Conservation (phyloP, 2,329 filamentous ascomycete genomes). For the Penicillium sp. region DNA sequence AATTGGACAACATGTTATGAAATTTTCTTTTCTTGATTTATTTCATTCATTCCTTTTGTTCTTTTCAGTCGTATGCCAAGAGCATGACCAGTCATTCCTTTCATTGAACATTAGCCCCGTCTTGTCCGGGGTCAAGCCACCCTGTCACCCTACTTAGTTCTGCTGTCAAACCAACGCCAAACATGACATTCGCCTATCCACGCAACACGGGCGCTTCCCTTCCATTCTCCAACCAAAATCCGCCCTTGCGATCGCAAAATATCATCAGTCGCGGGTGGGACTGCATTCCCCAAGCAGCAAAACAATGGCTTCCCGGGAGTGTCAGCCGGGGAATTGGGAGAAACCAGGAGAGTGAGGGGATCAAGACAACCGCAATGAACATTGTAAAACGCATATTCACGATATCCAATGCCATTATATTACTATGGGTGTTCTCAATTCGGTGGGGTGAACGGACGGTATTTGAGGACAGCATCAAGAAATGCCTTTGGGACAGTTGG, state of each 20-base stretch:
- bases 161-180: slow-evolving; percentile 14
- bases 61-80: not conserved
- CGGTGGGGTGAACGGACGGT: slow-evolving; percentile 82
- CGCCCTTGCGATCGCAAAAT: slow-evolving; percentile 11
- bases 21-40: not conserved
- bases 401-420: slow-evolving; percentile 64
- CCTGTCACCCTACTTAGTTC: slow-evolving; percentile 3
- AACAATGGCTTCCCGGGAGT: slow-evolving; percentile 23
- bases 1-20: slow-evolving; percentile 3
- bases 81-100: slow-evolving; percentile 23
- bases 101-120: slow-evolving; percentile 15
- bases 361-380: slow-evolving; percentile 15
- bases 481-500: slow-evolving; percentile 82
- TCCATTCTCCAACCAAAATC: slow-evolving; percentile 23
- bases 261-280: slow-evolving; percentile 16
- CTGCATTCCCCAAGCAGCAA: slow-evolving; percentile 19
- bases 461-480: slow-evolving; percentile 67
- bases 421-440: slow-evolving; percentile 72
- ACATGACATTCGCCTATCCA: slow-evolving; percentile 38
- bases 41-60: slow-evolving; percentile 2
- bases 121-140: slow-evolving; percentile 14
- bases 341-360: slow-evolving; percentile 14
- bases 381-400: slow-evolving; percentile 26
- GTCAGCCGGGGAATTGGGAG: slow-evolving; percentile 4
- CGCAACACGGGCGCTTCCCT: slow-evolving; percentile 27